Evolutionary conservation across 75 land plant genomes (phyloP).

Genomic region (Selaginella tamariscina): DNA sequence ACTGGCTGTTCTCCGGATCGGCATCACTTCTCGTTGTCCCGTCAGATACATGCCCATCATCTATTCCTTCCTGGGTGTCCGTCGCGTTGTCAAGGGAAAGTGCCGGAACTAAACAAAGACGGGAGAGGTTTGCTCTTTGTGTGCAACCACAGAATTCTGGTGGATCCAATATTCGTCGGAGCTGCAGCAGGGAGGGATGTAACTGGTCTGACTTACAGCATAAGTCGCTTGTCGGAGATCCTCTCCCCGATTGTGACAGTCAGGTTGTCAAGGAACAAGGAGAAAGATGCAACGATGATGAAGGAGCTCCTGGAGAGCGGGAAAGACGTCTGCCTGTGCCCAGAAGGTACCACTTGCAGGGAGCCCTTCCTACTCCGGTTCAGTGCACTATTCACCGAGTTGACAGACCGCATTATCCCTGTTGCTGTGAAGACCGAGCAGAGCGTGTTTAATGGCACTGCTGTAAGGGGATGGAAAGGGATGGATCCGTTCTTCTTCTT

Average conservation of each 20-base stretch:
- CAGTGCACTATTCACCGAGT: constrained; percentile 80
- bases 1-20: constrained; percentile 16
- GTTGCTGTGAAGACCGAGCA: constrained; percentile 67
- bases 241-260: constrained; percentile 87
- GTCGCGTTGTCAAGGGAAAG: constrained; percentile 17
- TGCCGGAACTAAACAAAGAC: background rate
- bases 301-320: constrained; percentile 33
- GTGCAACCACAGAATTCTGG: constrained; percentile 19
- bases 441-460: constrained; percentile 74
- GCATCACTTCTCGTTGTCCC: constrained; percentile 18
- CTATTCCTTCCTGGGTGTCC: constrained; percentile 16
- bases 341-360: constrained; percentile 92
- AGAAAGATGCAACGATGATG: constrained; percentile 54
- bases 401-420: constrained; percentile 73
- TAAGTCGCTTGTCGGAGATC: constrained; percentile 64
- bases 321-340: constrained; percentile 71
- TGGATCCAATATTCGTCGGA: constrained; percentile 41
- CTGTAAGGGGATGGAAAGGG: constrained; percentile 76
- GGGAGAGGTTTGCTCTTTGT: constrained; percentile 23
- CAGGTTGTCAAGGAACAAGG: constrained; percentile 49
- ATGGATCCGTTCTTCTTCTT: constrained; percentile 85
- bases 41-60: constrained; percentile 9
- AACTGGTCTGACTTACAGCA: constrained; percentile 87
- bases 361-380: constrained; percentile 87
- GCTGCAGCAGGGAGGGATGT: constrained; percentile 44